Base-by-base conservation (phyloP, 495 filamentous ascomycete genomes). In the Lasiosphaeria hispida region DNA sequence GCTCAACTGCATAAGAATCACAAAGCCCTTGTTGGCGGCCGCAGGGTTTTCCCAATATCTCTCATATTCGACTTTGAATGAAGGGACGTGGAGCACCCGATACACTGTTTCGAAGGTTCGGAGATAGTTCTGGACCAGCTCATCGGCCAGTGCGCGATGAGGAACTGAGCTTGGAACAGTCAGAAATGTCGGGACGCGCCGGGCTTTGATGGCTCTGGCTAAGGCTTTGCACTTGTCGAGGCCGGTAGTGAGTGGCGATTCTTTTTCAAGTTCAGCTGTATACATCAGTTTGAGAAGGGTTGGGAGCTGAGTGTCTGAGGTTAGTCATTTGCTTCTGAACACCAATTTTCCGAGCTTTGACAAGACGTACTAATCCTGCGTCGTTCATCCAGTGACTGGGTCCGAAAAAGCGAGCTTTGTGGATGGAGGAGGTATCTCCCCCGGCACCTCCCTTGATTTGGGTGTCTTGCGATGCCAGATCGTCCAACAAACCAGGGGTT, bases 11-110 rank as follows among this genome's bases (percentile, higher is more conserved):
- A 41, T 41, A 3, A 41, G 14, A 68, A 51, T 1, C 67, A 63
- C 45, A 68, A 64, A 39, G 54, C 58, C 19, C 64, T 53, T 10
- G 65, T 65, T 3, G 52, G 62, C 15, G 63, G 59, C 38, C 64
- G 37, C 6, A 65, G 19, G 11, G 37, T n/a, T 11, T 41, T 14
- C 30, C 75, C 72, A 78, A 49, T 72, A 75, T 14, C 61, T 49
- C 17, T 64, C 63, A 37, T 78, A 80, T 42, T 78, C 72, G 33
- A 64, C 65, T 17, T 63, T 62, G 57, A 80, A 87, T 0, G 73
- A 72, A 0, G 84, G 83, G n/a, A 83, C 64, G 57, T 87, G 84
- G 9, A 87, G 45, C 14, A 87, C 73, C 8, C 83, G 77, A 64
- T 83, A 64, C 10, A 78, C 57, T 2, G 73, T 70, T 54, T 82